phyloP scores from a whole-genome alignment of 768 basidiomycete genomes.

The Trametes elegans region DNA sequence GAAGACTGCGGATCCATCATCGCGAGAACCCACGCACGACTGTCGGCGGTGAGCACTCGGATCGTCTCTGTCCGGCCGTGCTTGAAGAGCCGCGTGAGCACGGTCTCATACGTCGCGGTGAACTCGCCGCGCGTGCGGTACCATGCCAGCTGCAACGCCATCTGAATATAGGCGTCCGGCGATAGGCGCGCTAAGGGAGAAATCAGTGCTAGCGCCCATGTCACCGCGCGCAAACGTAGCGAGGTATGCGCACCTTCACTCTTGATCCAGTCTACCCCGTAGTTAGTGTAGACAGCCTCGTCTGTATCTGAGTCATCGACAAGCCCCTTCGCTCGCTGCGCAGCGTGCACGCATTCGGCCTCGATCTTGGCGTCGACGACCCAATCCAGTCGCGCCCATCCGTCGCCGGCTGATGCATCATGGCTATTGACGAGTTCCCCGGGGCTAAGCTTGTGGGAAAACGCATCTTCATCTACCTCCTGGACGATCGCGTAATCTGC shows the following conservation, averaged over 20 bases:
- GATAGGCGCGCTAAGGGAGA: constrained; percentile 43
- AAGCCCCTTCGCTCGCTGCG: constrained; percentile 51
- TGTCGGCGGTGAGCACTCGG: constrained; percentile 69
- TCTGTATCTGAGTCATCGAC: constrained; percentile 81
- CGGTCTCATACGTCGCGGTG: constrained; percentile 93
- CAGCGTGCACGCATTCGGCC: constrained; percentile 57
- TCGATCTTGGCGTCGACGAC: constrained; percentile 58
- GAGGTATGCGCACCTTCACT: constrained; percentile 48
- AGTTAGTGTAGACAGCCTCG: constrained; percentile 78
- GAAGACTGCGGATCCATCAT: constrained; percentile 57
- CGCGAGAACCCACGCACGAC: constrained; percentile 71
- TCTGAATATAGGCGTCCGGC: constrained; percentile 88
- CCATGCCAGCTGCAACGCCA: constrained; percentile 91
- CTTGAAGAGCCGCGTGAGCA: constrained; percentile 81
- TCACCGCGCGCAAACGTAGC: not conserved
- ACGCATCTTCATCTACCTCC: constrained; percentile 52
- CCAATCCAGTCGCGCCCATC: constrained; percentile 74
- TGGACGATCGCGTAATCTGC: constrained; percentile 79
- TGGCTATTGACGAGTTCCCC: constrained; percentile 13
- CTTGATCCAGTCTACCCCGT: constrained; percentile 88
- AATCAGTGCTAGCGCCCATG: not conserved
- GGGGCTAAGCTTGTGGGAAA: constrained; percentile 27
- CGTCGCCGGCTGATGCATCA: constrained; percentile 14
- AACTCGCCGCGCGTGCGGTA: constrained; percentile 72
- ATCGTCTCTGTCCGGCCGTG: constrained; percentile 91